Percentiles rank a stretch among this genome's conserved stretches.
Evolutionary conservation across 495 filamentous ascomycete species (phyloP).

Genomic region (Xylaria scruposa): DNA sequence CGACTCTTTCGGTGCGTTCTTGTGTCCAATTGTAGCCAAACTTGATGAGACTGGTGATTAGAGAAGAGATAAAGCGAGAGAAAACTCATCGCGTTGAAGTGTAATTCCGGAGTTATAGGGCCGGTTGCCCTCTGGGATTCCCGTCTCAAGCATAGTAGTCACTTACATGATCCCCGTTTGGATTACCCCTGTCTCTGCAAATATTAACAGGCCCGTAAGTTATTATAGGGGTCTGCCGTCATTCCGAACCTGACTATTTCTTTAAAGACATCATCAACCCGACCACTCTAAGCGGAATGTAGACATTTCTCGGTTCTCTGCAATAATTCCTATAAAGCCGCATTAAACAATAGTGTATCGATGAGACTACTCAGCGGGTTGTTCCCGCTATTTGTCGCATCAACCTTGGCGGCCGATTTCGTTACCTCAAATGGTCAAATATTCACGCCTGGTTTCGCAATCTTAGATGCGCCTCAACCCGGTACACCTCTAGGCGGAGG

Average conservation of each 20-base stretch:
- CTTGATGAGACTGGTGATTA: neutral
- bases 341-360: conserved; percentile 13
- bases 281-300: neutral
- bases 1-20: neutral
- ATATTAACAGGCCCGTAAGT: conserved; percentile 16
- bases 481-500: conserved; percentile 70
- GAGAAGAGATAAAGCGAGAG: neutral
- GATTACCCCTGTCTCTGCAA: neutral
- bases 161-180: conserved; percentile 15
- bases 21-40: neutral
- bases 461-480: conserved; percentile 70
- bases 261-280: neutral
- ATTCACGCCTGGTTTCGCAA: conserved; percentile 67
- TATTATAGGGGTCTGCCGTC: conserved; percentile 16
- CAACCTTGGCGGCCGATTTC: conserved; percentile 47
- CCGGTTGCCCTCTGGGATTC: conserved; percentile 18
- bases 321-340: neutral
- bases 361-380: conserved; percentile 34
- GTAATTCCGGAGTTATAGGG: conserved; percentile 24
- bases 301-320: neutral
- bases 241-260: conserved; percentile 3
- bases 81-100: neutral
- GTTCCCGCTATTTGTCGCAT: conserved; percentile 33
- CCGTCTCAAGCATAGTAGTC: conserved; percentile 12
- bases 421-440: conserved; percentile 65